Conservation (phyloP, 768 basidiomycete genomes). For the Tremella yokohamensis region DNA sequence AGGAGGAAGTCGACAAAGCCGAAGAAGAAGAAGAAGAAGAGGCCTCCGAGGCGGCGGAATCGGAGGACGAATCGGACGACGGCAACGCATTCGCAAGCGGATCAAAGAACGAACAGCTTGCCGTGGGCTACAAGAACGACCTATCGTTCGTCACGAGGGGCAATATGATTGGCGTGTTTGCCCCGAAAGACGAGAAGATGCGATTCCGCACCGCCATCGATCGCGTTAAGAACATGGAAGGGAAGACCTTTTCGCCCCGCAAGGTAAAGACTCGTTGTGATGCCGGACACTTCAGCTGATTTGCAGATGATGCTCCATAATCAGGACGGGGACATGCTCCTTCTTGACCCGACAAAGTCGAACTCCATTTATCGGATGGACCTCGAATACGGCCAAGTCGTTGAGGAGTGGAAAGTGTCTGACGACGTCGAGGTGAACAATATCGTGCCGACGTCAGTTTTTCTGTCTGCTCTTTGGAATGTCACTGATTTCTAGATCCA, state of each 20-base stretch:
- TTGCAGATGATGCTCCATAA: slow-evolving; percentile 89
- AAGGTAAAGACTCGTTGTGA: too few relatives aligned
- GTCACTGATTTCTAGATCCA: slow-evolving; percentile 55
- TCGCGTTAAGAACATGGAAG: slow-evolving; percentile 72
- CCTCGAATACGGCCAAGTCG: slow-evolving; percentile 85
- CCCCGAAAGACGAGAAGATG: slow-evolving; percentile 66
- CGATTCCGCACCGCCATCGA: slow-evolving; percentile 84
- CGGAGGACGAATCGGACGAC: slow-evolving; percentile 47
- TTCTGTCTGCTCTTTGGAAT: background rate
- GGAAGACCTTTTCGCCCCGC: slow-evolving; percentile 74
- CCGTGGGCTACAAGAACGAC: slow-evolving; percentile 92
- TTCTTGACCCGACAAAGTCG: slow-evolving; percentile 77
- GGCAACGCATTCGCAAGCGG: slow-evolving; percentile 53
- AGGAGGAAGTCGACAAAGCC: slow-evolving; percentile 60
- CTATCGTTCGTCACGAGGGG: slow-evolving; percentile 90
- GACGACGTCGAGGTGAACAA: slow-evolving; percentile 80
- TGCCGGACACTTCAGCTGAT: too few relatives aligned
- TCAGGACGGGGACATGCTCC: slow-evolving; percentile 90
- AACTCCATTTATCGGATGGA: slow-evolving; percentile 86
- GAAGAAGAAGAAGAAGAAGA: slow-evolving; percentile 26
- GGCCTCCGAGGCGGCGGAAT: background rate
- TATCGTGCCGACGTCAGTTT: slow-evolving; percentile 69
- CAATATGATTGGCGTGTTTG: slow-evolving; percentile 86
- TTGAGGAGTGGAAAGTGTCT: slow-evolving; percentile 98
- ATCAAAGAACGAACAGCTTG: slow-evolving; percentile 79